These are phyloP conservation scores for Apiospora rasikravindrae DNA, from an alignment of 2,329 filamentous ascomycete genomes.

Conservation along the genomic window DNA sequence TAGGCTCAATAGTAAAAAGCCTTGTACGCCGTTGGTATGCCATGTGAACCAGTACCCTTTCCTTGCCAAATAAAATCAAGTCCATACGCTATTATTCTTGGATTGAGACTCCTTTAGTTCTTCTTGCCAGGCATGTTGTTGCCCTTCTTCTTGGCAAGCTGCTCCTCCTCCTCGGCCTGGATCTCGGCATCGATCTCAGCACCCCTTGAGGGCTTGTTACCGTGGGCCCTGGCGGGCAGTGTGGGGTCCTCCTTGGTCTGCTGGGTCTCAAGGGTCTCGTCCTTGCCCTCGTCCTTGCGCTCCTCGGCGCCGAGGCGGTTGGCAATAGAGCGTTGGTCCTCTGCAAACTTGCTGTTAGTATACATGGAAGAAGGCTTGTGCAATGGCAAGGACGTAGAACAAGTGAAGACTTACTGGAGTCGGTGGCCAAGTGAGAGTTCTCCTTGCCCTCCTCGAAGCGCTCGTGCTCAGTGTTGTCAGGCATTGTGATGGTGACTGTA, in stretches of 20 bases:
- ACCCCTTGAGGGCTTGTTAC: slow-evolving; percentile 75
- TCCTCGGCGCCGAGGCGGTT: slow-evolving; percentile 72
- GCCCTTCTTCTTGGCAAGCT: slow-evolving; percentile 64
- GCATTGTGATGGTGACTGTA: neutral
- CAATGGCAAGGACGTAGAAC: neutral
- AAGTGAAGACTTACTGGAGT: slow-evolving; percentile 66
- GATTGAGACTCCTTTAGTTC: neutral
- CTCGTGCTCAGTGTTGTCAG: neutral
- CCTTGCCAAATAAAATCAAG: slow-evolving; percentile 11
- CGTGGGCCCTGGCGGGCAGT: slow-evolving; percentile 64
- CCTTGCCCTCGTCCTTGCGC: slow-evolving; percentile 47
- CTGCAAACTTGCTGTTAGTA: slow-evolving; percentile 40
- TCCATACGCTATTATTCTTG: neutral
- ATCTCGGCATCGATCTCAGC: slow-evolving; percentile 75
- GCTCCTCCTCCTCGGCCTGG: slow-evolving; percentile 69
- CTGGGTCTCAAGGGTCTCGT: slow-evolving; percentile 51
- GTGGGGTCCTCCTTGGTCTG: slow-evolving; percentile 65
- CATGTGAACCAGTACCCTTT: slow-evolving; percentile 3
- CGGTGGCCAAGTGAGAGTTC: slow-evolving; percentile 70
- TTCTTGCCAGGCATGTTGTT: slow-evolving; percentile 39
- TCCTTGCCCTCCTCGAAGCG: slow-evolving; percentile 75
- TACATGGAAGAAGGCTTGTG: neutral
- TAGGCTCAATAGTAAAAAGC: neutral
- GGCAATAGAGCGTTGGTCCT: slow-evolving; percentile 74
- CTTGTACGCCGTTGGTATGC: neutral